Percentiles rank a stretch among this genome's conserved stretches.
These are phyloP conservation scores for Suillus cothurnatus DNA, from an alignment of 768 basidiomycete species.

Conservation along the genomic window DNA sequence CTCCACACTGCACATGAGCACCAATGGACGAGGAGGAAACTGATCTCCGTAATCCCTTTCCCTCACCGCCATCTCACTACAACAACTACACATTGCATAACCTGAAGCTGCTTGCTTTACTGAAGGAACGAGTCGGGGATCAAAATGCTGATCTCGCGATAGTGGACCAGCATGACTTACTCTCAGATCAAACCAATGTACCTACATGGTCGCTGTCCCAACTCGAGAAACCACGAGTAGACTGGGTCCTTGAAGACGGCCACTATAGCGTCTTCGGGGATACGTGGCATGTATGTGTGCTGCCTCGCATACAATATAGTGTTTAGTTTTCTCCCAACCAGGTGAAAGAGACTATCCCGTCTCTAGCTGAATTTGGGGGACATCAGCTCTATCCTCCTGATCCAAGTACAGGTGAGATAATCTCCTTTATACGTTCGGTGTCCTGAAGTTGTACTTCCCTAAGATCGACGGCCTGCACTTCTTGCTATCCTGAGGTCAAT, in stretches of 20 bases:
- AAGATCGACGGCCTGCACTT: slow-evolving; percentile 80
- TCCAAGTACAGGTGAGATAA: slow-evolving; percentile 61
- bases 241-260: slow-evolving; percentile 89
- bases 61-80: slow-evolving; percentile 86
- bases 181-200: slow-evolving; percentile 71
- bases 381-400: slow-evolving; percentile 79
- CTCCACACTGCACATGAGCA: not conserved
- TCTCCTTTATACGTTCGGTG: not conserved
- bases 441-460: slow-evolving; percentile 14
- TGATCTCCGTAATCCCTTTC: slow-evolving; percentile 85
- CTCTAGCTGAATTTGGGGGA: slow-evolving; percentile 79
- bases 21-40: slow-evolving; percentile 62
- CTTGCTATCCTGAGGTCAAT: slow-evolving; percentile 73
- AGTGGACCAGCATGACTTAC: slow-evolving; percentile 59
- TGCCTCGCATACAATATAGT: slow-evolving; percentile 15
- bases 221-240: slow-evolving; percentile 84
- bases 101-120: slow-evolving; percentile 63
- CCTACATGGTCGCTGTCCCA: slow-evolving; percentile 77
- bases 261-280: slow-evolving; percentile 87
- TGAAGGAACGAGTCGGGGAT: slow-evolving; percentile 55
- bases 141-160: slow-evolving; percentile 36
- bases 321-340: slow-evolving; percentile 31
- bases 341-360: slow-evolving; percentile 84
- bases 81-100: slow-evolving; percentile 76
- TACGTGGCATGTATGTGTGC: slow-evolving; percentile 76